Percentiles rank a stretch among this genome's conserved stretches.
Conservation (phyloP, 768 basidiomycete species). For the Serendipita sp. region DNA sequence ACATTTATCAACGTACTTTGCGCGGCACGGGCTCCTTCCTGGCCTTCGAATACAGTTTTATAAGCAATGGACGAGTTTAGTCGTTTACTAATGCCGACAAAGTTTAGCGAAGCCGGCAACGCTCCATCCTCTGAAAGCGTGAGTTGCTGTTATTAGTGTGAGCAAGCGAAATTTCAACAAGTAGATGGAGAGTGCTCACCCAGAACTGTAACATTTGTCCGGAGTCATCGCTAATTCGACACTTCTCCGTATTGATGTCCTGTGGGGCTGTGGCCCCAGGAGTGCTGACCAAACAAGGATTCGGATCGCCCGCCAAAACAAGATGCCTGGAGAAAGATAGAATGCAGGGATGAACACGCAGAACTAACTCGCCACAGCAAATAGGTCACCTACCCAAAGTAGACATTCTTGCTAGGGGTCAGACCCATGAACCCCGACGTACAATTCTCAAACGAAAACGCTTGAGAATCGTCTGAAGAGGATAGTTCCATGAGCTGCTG, state of each 20-base stretch:
- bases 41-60: no score
- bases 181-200: not conserved
- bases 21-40: no score
- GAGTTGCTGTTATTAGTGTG: no score
- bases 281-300: not conserved
- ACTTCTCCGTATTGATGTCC: not conserved
- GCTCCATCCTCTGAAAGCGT: no score
- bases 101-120: no score
- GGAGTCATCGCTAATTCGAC: not conserved
- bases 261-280: not conserved
- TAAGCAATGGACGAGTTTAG: no score
- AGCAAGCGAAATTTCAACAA: no score
- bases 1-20: no score
- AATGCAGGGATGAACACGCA: not conserved
- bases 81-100: no score
- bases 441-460: not conserved
- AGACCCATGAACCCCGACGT: not conserved
- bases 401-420: not conserved
- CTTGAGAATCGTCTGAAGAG: not conserved
- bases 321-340: not conserved
- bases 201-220: constrained; percentile 5
- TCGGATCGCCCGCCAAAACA: not conserved
- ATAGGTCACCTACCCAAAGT: not conserved
- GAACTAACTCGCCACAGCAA: not conserved
- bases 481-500: not conserved